Evolutionary conservation across 345 rosid species (phyloP).

Genomic region (Viola odorata): DNA sequence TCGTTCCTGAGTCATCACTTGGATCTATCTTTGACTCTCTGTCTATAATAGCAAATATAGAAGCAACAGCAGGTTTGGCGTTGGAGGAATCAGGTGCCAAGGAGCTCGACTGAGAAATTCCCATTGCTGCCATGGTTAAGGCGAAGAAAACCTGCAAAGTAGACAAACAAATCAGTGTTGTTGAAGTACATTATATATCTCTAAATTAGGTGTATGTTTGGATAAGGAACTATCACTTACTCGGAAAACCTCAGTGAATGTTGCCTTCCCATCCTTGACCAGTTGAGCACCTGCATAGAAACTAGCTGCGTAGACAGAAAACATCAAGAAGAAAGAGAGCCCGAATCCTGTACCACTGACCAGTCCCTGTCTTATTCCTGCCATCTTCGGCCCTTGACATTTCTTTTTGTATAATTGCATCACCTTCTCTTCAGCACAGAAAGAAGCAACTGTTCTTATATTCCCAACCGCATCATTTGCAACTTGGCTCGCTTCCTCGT

Average conservation of each 20-base stretch:
- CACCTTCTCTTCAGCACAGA: slow-evolving; percentile 81
- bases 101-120: slow-evolving; percentile 72
- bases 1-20: slow-evolving; percentile 58
- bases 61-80: slow-evolving; percentile 59
- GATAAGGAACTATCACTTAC: slow-evolving; percentile 28
- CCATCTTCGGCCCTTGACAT: slow-evolving; percentile 70
- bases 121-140: slow-evolving; percentile 53
- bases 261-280: slow-evolving; percentile 39
- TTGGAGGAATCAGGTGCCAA: slow-evolving; percentile 34
- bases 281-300: slow-evolving; percentile 77
- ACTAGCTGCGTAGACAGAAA: slow-evolving; percentile 48
- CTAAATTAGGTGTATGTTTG: background rate
- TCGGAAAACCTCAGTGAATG: slow-evolving; percentile 56
- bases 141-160: slow-evolving; percentile 63
- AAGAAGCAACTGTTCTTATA: slow-evolving; percentile 81
- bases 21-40: slow-evolving; percentile 60
- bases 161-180: background rate
- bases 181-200: background rate
- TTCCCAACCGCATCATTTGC: slow-evolving; percentile 89
- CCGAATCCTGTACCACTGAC: slow-evolving; percentile 74
- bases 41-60: slow-evolving; percentile 60
- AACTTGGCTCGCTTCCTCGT: slow-evolving; percentile 89
- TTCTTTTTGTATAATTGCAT: slow-evolving; percentile 63
- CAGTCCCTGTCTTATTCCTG: slow-evolving; percentile 67
- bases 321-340: slow-evolving; percentile 57